Conservation (phyloP, 75 land plant genomes). For the Cupressus sempervirens region DNA sequence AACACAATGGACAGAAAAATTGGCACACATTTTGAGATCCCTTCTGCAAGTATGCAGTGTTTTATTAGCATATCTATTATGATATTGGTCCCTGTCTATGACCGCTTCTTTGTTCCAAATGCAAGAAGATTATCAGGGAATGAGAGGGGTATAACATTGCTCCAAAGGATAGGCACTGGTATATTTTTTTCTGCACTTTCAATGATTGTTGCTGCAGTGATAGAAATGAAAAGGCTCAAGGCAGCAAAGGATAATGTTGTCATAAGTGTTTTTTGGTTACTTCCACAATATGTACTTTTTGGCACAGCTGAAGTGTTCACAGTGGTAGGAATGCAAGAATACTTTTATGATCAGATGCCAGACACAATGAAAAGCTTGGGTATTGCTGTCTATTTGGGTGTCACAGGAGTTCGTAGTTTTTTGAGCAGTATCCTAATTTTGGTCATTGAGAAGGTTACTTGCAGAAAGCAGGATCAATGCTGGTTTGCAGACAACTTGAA, state of each 20-base stretch:
- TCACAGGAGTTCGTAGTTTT: conserved; percentile 78
- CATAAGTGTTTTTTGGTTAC: conserved; percentile 59
- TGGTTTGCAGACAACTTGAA: conserved; percentile 74
- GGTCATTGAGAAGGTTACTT: conserved; percentile 32
- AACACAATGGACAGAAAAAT: conserved; percentile 63
- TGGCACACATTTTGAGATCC: conserved; percentile 56
- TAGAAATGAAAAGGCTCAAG: conserved; percentile 43
- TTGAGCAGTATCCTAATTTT: conserved; percentile 57
- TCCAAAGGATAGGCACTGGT: conserved; percentile 86
- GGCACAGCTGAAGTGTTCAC: conserved; percentile 92
- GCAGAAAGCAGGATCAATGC: conserved; percentile 15
- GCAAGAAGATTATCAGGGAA: conserved; percentile 32
- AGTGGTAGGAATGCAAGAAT: conserved; percentile 86
- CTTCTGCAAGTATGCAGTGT: conserved; percentile 77
- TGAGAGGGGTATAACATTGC: conserved; percentile 59
- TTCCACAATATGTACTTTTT: conserved; percentile 81
- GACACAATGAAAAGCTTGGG: conserved; percentile 76
- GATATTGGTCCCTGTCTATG: conserved; percentile 75
- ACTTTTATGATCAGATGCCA: conserved; percentile 82
- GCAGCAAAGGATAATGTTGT: conserved; percentile 17
- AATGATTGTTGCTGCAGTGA: conserved; percentile 68
- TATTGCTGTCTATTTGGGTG: conserved; percentile 65
- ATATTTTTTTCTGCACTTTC: conserved; percentile 67
- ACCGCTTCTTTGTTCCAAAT: conserved; percentile 58
- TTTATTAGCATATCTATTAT: conserved; percentile 63